Percentiles rank a stretch among this genome's conserved stretches.
Conservation (phyloP, 345 rosid genomes). For the Gossypium rotundifolium region DNA sequence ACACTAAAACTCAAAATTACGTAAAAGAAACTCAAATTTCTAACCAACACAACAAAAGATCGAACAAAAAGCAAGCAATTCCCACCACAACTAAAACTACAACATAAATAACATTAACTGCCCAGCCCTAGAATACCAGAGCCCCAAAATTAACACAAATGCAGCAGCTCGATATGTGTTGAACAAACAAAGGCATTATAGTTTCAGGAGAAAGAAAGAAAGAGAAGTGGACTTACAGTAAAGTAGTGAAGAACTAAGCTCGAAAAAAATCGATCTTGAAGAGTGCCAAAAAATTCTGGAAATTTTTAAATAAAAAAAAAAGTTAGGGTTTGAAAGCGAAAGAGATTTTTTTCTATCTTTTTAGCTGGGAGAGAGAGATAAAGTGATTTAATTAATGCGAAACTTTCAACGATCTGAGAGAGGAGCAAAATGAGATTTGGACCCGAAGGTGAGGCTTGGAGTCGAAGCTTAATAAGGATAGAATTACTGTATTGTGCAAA, state of each 20-base stretch:
- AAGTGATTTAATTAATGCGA: background rate
- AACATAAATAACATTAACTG: too few relatives aligned
- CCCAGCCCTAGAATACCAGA: background rate
- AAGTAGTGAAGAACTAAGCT: background rate
- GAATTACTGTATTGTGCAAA: background rate
- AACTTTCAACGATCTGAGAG: background rate
- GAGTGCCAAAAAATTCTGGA: background rate
- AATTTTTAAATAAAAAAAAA: background rate
- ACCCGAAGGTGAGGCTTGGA: background rate
- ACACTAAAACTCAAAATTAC: conserved; percentile 2
- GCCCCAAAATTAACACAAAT: background rate
- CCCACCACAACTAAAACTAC: background rate
- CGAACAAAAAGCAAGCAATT: too few relatives aligned
- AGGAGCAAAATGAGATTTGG: background rate
- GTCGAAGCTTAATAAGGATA: background rate
- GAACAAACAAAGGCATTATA: background rate
- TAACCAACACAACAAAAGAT: background rate
- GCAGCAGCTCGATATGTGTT: background rate
- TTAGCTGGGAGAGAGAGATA: background rate
- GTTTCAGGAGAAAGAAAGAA: background rate
- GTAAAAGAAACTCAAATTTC: conserved; percentile 15
- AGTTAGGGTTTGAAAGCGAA: background rate
- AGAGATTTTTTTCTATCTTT: background rate
- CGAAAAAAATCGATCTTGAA: background rate
- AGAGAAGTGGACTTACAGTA: background rate